Percentiles rank a stretch among this genome's conserved stretches.
phyloP scores from a whole-genome alignment of 2,329 filamentous ascomycete genomes.

The Fusarium acutatum region DNA sequence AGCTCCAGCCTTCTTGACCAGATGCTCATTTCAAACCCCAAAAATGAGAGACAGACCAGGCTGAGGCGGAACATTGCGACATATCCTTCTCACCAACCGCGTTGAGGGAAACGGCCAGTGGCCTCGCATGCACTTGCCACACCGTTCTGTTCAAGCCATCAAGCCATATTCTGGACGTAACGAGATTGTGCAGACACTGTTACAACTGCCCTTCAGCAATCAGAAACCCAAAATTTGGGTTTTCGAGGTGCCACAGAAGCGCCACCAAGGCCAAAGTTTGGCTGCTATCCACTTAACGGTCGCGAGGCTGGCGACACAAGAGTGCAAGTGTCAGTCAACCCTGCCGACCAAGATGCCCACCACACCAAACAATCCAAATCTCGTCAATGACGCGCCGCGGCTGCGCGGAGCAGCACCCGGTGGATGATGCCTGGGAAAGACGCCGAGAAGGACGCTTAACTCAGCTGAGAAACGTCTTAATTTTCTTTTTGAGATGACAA shows the following conservation, averaged over 20 bases:
- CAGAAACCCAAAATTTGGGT: constrained; percentile 13
- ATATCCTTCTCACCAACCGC: constrained; percentile 25
- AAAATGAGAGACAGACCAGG: constrained; percentile 33
- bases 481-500: constrained; percentile 18
- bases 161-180: background rate
- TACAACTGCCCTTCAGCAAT: constrained; percentile 15
- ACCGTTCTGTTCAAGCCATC: constrained; percentile 19
- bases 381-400: constrained; percentile 32
- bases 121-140: constrained; percentile 37
- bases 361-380: constrained; percentile 25
- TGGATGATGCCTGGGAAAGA: constrained; percentile 32
- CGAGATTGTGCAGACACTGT: constrained; percentile 1
- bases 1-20: constrained; percentile 29
- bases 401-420: constrained; percentile 26
- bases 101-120: constrained; percentile 20
- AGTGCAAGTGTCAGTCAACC: constrained; percentile 15
- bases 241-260: constrained; percentile 8
- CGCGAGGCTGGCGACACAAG: constrained; percentile 32
- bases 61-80: constrained; percentile 40
- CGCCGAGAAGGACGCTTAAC: constrained; percentile 37
- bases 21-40: constrained; percentile 28
- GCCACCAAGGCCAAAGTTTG: constrained; percentile 25
- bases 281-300: constrained; percentile 22
- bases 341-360: constrained; percentile 10
- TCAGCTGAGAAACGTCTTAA: constrained; percentile 37